phyloP scores from a whole-genome alignment of 768 basidiomycete genomes.

The Hygrophoropsis aurantiaca region DNA sequence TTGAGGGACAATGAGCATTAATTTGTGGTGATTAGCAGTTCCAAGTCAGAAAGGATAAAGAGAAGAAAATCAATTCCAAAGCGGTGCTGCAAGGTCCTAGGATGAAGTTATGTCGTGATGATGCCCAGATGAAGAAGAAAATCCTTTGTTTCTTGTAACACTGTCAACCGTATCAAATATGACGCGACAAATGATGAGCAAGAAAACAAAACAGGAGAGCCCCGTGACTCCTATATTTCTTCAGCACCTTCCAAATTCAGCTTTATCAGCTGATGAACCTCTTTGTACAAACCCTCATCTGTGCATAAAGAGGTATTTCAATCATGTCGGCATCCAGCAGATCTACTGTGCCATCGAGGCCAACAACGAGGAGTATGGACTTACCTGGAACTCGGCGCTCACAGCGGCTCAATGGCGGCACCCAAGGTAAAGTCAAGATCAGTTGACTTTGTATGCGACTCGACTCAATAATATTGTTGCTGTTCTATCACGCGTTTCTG shows the following conservation, averaged over 20 bases:
- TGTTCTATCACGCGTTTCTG: conserved; percentile 4
- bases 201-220: conserved; percentile 4
- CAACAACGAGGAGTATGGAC: conserved; percentile 25
- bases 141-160: no score
- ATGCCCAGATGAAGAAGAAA: no score
- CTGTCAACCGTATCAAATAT: neutral
- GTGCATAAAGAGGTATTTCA: neutral
- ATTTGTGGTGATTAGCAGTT: no score
- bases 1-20: no score
- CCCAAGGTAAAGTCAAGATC: neutral
- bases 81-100: no score
- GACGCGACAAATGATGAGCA: neutral
- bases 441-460: neutral
- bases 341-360: conserved; percentile 12
- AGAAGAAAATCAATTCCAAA: no score
- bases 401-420: conserved; percentile 14
- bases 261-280: conserved; percentile 5
- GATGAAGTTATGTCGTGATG: no score
- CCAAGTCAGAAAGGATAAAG: no score
- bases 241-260: conserved; percentile 34
- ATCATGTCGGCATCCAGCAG: no score
- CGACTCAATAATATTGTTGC: conserved; percentile 5
- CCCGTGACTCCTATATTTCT: conserved; percentile 18
- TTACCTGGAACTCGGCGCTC: conserved; percentile 18
- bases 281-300: neutral